These are phyloP conservation scores for Wickerhamiella hasegawae DNA, from an alignment of 805 yeast species.

Conservation along the genomic window DNA sequence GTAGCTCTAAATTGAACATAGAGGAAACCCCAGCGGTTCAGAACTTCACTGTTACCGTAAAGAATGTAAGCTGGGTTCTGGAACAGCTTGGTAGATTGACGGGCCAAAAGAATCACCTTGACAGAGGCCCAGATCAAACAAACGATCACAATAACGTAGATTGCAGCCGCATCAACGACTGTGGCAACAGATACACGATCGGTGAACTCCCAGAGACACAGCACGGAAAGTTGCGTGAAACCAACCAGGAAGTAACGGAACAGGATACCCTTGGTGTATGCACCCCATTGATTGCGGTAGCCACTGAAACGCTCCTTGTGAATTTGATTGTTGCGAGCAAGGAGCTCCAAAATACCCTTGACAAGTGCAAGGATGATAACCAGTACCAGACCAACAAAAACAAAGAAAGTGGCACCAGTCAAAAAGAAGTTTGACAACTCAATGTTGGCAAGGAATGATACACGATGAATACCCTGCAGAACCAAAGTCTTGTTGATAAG, in stretches of 20 bases:
- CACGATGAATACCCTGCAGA: slow-evolving; percentile 84
- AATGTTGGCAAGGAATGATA: slow-evolving; percentile 65
- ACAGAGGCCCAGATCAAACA: slow-evolving; percentile 57
- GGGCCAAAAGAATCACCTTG: slow-evolving; percentile 61
- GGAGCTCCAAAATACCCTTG: slow-evolving; percentile 56
- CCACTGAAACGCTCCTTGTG: slow-evolving; percentile 51
- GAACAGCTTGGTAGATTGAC: slow-evolving; percentile 51
- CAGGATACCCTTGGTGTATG: slow-evolving; percentile 69
- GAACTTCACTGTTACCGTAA: slow-evolving; percentile 64
- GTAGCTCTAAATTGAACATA: slow-evolving; percentile 86
- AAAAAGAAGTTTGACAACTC: slow-evolving; percentile 76
- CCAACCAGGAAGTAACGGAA: slow-evolving; percentile 73
- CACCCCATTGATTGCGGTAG: slow-evolving; percentile 43
- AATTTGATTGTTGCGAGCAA: slow-evolving; percentile 42
- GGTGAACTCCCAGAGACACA: slow-evolving; percentile 83
- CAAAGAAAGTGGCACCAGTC: slow-evolving; percentile 71
- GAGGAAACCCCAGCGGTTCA: slow-evolving; percentile 81
- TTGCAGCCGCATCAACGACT: slow-evolving; percentile 60
- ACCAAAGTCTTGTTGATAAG: slow-evolving; percentile 57
- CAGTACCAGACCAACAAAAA: slow-evolving; percentile 55
- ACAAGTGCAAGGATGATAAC: slow-evolving; percentile 37
- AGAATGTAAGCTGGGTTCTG: slow-evolving; percentile 85
- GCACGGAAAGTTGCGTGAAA: slow-evolving; percentile 68
- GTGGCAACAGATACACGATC: slow-evolving; percentile 72
- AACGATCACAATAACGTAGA: slow-evolving; percentile 40